Evolutionary conservation across 208 protist species (phyloP), one percentile per base, ranked within the genome.

Genomic region (Eutreptiella sp.): DNA sequence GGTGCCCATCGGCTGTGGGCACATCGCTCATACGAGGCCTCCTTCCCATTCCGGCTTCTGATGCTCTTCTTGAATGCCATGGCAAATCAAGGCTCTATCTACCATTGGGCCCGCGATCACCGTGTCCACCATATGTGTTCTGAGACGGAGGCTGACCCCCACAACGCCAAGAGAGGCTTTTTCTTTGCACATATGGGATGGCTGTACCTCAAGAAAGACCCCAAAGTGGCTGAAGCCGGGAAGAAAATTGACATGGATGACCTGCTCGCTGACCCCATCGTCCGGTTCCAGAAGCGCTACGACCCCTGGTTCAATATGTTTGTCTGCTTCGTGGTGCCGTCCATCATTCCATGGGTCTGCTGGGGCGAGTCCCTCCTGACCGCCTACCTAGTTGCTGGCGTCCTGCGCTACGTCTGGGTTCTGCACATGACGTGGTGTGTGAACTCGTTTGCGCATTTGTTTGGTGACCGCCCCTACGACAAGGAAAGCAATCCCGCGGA

Each of bases 391-490:
- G n/a, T n/a, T n/a, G n/a, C n/a, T n/a, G 79, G 72, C 7, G 60
- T 86, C 24, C 63, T 75, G 29, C 85, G 85, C 54, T 78, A 86
- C 11, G 77, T 83, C 16, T 77, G 84, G 55, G 80, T 90, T 34
- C 83, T 89, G 70, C 88, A 94, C 73, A 77, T 73, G 53, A 92
- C 88, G 42, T 94, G 88, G 72, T 88, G 86, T 62, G 89, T 94
- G 58, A 94, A 94, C 83, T 81, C 73, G 43, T 68, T 89, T 4
- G 88, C 88, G 16, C 88, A 94, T 63, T 78, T 79, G 5, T 70
- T 28, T 27, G 70, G 70, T 21, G 39, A 24, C 16, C 58, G 61
- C 4, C 66, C 66, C 45, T 72, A 72, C 61, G 42, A 46, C 26
- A 29, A 38, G 28, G 76, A 38, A 47, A 34, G 85, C 21, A 84